These are phyloP conservation scores for Aspergillus egyptiacus DNA, from an alignment of 495 filamentous ascomycete genomes.

Conservation along the genomic window DNA sequence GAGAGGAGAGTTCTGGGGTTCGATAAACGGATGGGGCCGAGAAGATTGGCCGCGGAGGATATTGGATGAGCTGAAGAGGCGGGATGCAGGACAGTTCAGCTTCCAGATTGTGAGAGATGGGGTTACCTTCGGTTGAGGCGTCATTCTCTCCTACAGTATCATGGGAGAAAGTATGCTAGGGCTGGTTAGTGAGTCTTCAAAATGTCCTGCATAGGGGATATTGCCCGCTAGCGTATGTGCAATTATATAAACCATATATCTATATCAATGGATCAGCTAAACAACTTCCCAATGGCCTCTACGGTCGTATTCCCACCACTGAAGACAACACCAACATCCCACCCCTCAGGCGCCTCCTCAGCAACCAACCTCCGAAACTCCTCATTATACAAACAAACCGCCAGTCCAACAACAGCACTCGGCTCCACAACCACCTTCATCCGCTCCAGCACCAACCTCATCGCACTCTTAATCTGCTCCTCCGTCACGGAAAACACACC, in stretches of 20 bases:
- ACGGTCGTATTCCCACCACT: slow-evolving; percentile 88
- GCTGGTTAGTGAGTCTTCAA: not conserved
- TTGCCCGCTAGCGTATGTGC: too few relatives aligned
- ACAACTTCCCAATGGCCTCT: slow-evolving; percentile 56
- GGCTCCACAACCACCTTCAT: slow-evolving; percentile 94
- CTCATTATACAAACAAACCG: slow-evolving; percentile 77
- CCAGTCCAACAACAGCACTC: slow-evolving; percentile 78
- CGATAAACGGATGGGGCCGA: slow-evolving; percentile 41
- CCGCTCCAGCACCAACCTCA: slow-evolving; percentile 76
- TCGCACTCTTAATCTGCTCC: slow-evolving; percentile 70
- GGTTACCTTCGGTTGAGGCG: slow-evolving; percentile 9
- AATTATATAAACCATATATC: not conserved
- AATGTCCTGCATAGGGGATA: not conserved
- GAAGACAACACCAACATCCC: slow-evolving; percentile 84
- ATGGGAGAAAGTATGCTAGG: not conserved
- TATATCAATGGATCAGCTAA: slow-evolving; percentile 19
- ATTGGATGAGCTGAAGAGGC: slow-evolving; percentile 26
- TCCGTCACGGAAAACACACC: slow-evolving; percentile 77
- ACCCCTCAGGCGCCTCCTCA: slow-evolving; percentile 64
- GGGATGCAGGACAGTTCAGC: slow-evolving; percentile 28
- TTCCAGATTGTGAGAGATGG: slow-evolving; percentile 14
- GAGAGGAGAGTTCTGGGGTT: slow-evolving; percentile 37
- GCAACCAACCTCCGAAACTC: slow-evolving; percentile 70
- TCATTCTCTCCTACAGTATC: not conserved
- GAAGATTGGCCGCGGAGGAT: slow-evolving; percentile 40